Conservation (phyloP, 108 stramenopile genomes). For the Nannochloropsis salina region DNA sequence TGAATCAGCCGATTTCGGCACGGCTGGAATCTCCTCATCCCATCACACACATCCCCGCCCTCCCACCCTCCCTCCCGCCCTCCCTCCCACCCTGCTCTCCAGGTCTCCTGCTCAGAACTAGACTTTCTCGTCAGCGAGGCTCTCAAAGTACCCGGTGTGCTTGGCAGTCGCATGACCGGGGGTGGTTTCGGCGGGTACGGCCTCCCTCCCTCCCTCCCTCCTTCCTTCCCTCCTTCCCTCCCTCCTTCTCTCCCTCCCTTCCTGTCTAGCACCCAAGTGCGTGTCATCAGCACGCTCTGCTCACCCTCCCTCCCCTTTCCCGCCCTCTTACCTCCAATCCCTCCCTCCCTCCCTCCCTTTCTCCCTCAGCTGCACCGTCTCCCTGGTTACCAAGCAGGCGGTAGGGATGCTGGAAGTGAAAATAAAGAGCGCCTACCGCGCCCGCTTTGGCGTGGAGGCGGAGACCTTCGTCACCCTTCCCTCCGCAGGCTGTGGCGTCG, state of each 20-base stretch:
- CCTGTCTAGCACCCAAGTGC: background rate
- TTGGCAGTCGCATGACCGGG: constrained; percentile 22
- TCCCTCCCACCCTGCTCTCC: background rate
- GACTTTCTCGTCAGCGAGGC: constrained; percentile 59
- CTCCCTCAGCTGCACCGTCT: constrained; percentile 11
- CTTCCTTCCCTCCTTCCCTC: background rate
- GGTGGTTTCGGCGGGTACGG: constrained; percentile 21
- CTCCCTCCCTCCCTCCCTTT: constrained; percentile 2
- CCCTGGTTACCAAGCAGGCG: background rate
- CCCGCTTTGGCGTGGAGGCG: background rate
- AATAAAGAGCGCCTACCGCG: background rate
- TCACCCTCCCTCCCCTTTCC: background rate
- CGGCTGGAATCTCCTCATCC: too few relatives aligned
- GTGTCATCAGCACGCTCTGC: background rate
- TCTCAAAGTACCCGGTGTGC: constrained; percentile 6
- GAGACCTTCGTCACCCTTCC: background rate
- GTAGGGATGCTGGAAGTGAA: background rate
- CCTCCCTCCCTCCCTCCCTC: background rate
- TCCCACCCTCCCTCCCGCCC: background rate
- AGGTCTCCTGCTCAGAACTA: constrained; percentile 65
- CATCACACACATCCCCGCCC: background rate
- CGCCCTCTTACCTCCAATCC: background rate
- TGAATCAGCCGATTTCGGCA: background rate
- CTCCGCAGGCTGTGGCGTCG: background rate
- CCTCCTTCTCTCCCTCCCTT: background rate